These are phyloP conservation scores for Zygoascus sp. DNA, from an alignment of 1,139 yeast species.

Conservation along the genomic window DNA sequence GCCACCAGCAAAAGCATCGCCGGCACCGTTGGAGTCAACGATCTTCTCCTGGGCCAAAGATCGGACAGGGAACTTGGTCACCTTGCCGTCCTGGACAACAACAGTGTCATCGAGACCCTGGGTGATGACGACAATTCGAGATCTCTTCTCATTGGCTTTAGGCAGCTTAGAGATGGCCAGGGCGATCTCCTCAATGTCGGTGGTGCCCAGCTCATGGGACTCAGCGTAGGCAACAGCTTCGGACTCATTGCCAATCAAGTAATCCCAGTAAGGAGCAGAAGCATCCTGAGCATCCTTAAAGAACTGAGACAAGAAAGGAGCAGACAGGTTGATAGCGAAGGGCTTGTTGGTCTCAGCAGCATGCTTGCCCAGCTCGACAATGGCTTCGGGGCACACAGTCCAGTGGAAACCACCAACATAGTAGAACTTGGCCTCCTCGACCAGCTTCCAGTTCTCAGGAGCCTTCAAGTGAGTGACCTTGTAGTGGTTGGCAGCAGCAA, in stretches of 20 bases:
- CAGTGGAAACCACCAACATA: conserved; percentile 98
- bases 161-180: conserved; percentile 74
- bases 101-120: conserved; percentile 88
- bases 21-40: conserved; percentile 97
- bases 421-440: conserved; percentile 73
- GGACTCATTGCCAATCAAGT: conserved; percentile 89
- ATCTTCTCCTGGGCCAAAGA: conserved; percentile 62
- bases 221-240: conserved; percentile 96
- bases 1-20: conserved; percentile 99
- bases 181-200: conserved; percentile 73
- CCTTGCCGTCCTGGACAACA: conserved; percentile 47
- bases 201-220: conserved; percentile 58
- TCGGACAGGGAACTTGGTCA: conserved; percentile 60
- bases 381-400: conserved; percentile 96
- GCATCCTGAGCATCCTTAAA: conserved; percentile 87
- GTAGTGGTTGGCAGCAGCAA: conserved; percentile 98
- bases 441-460: conserved; percentile 86
- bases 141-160: conserved; percentile 63
- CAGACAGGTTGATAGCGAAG: conserved; percentile 82
- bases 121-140: conserved; percentile 73
- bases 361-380: conserved; percentile 81
- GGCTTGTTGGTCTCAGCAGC: conserved; percentile 83
- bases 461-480: conserved; percentile 79
- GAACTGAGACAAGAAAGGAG: conserved; percentile 94
- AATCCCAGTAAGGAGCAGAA: conserved; percentile 82